These are phyloP conservation scores for Aspergillus panamensis DNA, from an alignment of 495 filamentous ascomycete genomes.

Conservation along the genomic window DNA sequence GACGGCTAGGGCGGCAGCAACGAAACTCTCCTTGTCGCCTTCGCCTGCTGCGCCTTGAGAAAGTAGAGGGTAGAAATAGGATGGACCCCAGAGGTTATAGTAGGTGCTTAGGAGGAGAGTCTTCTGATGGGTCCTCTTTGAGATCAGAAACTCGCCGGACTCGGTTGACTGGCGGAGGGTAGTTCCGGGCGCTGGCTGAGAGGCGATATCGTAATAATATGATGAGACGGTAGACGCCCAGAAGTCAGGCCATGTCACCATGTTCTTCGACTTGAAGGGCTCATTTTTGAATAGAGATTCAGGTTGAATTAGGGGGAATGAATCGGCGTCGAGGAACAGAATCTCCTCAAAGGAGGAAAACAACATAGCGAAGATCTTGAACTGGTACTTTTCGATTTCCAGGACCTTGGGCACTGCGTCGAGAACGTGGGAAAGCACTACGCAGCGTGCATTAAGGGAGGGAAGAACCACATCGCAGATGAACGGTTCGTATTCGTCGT, in stretches of 20 bases:
- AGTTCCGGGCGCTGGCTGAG: slow-evolving; percentile 29
- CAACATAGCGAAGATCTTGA: slow-evolving; percentile 52
- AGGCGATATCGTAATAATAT: slow-evolving; percentile 48
- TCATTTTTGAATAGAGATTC: slow-evolving; percentile 42
- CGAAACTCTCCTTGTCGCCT: slow-evolving; percentile 59
- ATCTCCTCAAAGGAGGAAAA: slow-evolving; percentile 54
- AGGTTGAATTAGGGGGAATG: slow-evolving; percentile 46
- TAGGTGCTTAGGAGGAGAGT: slow-evolving; percentile 54
- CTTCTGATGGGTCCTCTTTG: slow-evolving; percentile 43
- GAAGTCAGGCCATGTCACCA: slow-evolving; percentile 56
- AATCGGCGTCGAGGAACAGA: slow-evolving; percentile 54
- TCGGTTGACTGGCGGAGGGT: slow-evolving; percentile 41
- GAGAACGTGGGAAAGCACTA: slow-evolving; percentile 38
- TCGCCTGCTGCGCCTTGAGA: slow-evolving; percentile 51
- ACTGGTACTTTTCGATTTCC: slow-evolving; percentile 45
- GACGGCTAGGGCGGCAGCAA: slow-evolving; percentile 44
- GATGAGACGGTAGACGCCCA: slow-evolving; percentile 49
- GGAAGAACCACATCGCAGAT: slow-evolving; percentile 50
- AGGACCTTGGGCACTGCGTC: slow-evolving; percentile 24
- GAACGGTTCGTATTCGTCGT: slow-evolving; percentile 42
- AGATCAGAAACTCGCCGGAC: slow-evolving; percentile 51
- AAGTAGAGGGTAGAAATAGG: slow-evolving; percentile 51
- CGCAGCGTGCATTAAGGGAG: slow-evolving; percentile 46
- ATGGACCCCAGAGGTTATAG: slow-evolving; percentile 56
- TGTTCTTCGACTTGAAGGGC: slow-evolving; percentile 42